Conservation (phyloP, 306 rosid species). For the Quercus engelmannii region DNA sequence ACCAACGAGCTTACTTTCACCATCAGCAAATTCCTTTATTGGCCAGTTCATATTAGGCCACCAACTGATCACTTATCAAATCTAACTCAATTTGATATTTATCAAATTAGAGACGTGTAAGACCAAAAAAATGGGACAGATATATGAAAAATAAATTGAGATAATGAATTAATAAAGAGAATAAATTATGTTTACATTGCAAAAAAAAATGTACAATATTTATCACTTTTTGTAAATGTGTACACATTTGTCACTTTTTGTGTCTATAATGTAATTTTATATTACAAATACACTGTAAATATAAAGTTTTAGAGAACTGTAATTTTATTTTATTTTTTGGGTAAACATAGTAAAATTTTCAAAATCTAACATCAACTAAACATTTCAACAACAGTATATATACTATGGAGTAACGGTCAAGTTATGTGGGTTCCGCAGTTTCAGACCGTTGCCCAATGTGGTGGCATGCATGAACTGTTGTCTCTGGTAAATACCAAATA, state of each 20-base stretch:
- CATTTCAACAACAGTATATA: not conserved
- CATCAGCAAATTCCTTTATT: not conserved
- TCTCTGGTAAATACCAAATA: no score
- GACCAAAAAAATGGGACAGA: not conserved
- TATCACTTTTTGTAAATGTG: no score
- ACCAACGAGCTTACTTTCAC: not conserved
- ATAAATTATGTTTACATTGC: no score
- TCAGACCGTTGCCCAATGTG: no score
- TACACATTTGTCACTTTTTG: no score
- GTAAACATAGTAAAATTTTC: conserved; percentile 10
- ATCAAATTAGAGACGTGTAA: conserved; percentile 25
- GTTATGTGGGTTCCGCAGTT: conserved; percentile 6
- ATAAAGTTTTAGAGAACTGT: no score
- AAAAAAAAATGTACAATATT: no score
- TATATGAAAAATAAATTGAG: not conserved
- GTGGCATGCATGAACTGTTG: no score
- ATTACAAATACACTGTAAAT: no score
- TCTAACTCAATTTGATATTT: not conserved
- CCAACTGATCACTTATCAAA: not conserved
- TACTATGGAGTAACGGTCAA: conserved; percentile 19
- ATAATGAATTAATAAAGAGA: no score
- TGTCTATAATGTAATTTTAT: no score
- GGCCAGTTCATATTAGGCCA: conserved; percentile 10
- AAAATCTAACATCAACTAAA: conserved; percentile 17
- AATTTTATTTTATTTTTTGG: not conserved